phyloP scores from a whole-genome alignment of 441 rosid genomes.

The Biscutella auriculata region DNA sequence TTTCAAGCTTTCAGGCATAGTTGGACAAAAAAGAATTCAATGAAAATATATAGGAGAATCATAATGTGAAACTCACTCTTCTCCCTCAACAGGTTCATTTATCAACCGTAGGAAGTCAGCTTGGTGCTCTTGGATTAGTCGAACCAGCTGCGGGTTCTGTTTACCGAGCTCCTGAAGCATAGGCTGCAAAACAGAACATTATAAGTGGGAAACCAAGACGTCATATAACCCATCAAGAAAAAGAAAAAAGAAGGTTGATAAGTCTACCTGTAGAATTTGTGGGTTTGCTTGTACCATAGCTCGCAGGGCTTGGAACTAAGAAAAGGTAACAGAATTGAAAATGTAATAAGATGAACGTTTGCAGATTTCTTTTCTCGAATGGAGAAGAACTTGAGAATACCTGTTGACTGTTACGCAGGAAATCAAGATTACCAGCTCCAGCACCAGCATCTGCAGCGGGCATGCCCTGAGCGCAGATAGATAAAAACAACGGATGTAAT shows the following conservation, averaged over 20 bases:
- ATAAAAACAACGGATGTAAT: background rate
- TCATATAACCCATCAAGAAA: background rate
- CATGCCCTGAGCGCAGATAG: constrained; percentile 41
- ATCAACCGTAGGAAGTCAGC: constrained; percentile 67
- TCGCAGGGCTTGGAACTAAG: constrained; percentile 74
- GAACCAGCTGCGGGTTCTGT: constrained; percentile 63
- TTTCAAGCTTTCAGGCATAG: background rate
- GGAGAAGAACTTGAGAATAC: constrained; percentile 20
- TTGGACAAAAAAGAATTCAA: background rate
- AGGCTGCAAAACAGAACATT: constrained; percentile 32
- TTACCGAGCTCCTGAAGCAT: constrained; percentile 88
- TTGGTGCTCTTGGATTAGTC: constrained; percentile 75
- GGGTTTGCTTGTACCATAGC: constrained; percentile 88
- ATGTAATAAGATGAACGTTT: background rate
- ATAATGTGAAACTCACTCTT: constrained; percentile 33
- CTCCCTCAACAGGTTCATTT: constrained; percentile 72
- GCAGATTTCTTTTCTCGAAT: background rate
- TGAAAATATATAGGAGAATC: background rate
- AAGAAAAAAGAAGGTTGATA: background rate
- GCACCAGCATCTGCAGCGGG: constrained; percentile 47
- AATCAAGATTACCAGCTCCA: constrained; percentile 60
- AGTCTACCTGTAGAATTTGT: constrained; percentile 62
- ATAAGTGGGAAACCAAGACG: background rate
- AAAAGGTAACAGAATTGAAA: background rate
- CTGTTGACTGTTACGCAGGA: constrained; percentile 76